A percentile compares a stretch with the other conserved stretches of the same genome.
Conservation (phyloP, 1,139 yeast genomes). For the Torulaspora globosa region DNA sequence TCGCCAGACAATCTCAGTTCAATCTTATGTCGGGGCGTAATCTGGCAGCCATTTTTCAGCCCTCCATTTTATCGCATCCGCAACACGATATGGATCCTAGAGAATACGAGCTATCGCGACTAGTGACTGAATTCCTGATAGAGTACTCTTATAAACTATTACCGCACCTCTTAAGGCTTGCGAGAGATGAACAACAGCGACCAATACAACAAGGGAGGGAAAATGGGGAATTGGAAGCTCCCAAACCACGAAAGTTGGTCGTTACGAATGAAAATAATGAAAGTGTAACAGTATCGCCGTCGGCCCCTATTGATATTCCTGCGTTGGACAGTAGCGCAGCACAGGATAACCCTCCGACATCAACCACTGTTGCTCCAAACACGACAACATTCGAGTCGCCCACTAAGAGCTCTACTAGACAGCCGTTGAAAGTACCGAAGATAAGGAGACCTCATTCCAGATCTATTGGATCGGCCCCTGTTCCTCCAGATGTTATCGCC, state of each 20-base stretch:
- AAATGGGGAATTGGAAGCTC: slow-evolving; percentile 9
- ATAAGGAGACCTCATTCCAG: slow-evolving; percentile 52
- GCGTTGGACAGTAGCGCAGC: neutral
- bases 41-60: slow-evolving; percentile 94
- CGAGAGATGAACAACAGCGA: slow-evolving; percentile 27
- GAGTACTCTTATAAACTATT: slow-evolving; percentile 77
- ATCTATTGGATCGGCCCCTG: slow-evolving; percentile 52
- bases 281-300: slow-evolving; percentile 5
- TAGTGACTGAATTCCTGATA: slow-evolving; percentile 83
- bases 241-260: slow-evolving; percentile 14
- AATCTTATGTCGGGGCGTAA: slow-evolving; percentile 92
- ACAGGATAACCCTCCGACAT: neutral
- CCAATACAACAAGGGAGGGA: slow-evolving; percentile 8
- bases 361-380: neutral
- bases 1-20: slow-evolving; percentile 69
- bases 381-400: slow-evolving; percentile 2
- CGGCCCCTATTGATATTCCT: slow-evolving; percentile 5
- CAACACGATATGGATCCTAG: slow-evolving; percentile 87
- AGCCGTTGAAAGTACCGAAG: slow-evolving; percentile 17
- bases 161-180: slow-evolving; percentile 47
- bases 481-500: slow-evolving; percentile 49
- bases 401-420: slow-evolving; percentile 1
- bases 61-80: slow-evolving; percentile 88
- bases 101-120: slow-evolving; percentile 82
- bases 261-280: slow-evolving; percentile 15